Conservation (phyloP, 129 eudicot species). For the Rutidosis leptorrhynchoides region DNA sequence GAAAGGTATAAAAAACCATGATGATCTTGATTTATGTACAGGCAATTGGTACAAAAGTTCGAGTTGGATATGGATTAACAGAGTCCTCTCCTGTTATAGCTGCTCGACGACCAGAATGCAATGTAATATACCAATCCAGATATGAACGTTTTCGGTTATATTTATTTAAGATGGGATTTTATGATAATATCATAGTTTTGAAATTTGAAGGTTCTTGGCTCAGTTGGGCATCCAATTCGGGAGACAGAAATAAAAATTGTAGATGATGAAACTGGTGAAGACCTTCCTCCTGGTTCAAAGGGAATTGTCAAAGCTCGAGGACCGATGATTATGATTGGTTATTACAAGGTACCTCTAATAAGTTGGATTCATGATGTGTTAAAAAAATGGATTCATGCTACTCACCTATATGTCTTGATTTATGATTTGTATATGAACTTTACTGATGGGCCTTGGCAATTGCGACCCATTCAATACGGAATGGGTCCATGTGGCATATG, state of each 20-base stretch:
- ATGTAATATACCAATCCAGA: slow-evolving; percentile 43
- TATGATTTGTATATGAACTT: too few relatives aligned
- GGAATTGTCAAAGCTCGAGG: slow-evolving; percentile 90
- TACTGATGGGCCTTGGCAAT: too few relatives aligned
- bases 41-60: too few relatives aligned
- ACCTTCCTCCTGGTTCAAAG: too few relatives aligned
- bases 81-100: slow-evolving; percentile 88
- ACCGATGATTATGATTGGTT: slow-evolving; percentile 88
- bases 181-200: slow-evolving; percentile 32
- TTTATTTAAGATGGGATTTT: slow-evolving; percentile 21
- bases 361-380: not conserved
- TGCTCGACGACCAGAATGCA: slow-evolving; percentile 57
- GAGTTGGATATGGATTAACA: too few relatives aligned
- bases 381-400: too few relatives aligned
- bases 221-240: too few relatives aligned
- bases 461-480: too few relatives aligned
- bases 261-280: too few relatives aligned
- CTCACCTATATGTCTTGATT: too few relatives aligned
- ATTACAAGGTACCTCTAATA: slow-evolving; percentile 62
- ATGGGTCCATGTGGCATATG: too few relatives aligned
- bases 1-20: slow-evolving; percentile 7
- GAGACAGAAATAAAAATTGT: too few relatives aligned
- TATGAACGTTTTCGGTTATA: not conserved
- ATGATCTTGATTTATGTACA: slow-evolving; percentile 29
- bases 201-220: slow-evolving; percentile 81